Conservation (phyloP, 495 filamentous ascomycete species). For the Aspergillus coremiiformis region DNA sequence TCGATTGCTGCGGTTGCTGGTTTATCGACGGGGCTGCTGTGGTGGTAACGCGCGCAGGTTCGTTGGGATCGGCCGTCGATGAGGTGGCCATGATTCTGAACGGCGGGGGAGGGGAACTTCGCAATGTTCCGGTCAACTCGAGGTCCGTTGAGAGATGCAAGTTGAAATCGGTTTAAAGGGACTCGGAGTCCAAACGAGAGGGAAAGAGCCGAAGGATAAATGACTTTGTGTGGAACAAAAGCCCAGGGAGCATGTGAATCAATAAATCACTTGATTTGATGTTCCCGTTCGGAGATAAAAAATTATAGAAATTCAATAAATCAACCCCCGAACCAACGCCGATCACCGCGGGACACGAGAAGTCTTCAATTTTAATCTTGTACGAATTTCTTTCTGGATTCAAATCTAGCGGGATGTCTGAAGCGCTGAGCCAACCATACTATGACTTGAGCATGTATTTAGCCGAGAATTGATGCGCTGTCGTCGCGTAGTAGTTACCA, state of each 20-base stretch:
- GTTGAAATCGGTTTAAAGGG: too few species aligned
- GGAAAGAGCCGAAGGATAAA: neutral
- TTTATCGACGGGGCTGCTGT: neutral
- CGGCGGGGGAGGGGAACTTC: neutral
- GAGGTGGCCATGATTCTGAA: slow-evolving; percentile 12
- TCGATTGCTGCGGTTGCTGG: slow-evolving; percentile 1
- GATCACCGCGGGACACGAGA: slow-evolving; percentile 7
- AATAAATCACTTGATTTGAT: slow-evolving; percentile 2
- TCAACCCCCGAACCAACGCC: neutral
- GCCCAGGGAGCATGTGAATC: neutral
- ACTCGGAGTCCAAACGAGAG: too few species aligned
- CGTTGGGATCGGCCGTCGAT: slow-evolving; percentile 9
- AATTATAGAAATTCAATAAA: too few species aligned
- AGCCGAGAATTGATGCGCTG: too few species aligned
- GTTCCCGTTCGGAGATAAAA: neutral
- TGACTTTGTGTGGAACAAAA: neutral
- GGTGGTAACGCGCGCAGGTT: neutral
- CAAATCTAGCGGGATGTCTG: too few species aligned
- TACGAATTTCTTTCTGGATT: neutral
- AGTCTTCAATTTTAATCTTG: too few species aligned
- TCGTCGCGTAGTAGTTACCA: too few species aligned
- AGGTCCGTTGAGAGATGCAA: too few species aligned
- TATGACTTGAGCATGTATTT: too few species aligned
- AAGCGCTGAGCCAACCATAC: too few species aligned
- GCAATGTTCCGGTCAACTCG: too few species aligned